A percentile compares a stretch with the other conserved stretches of the same genome.
Conservation (phyloP, 306 rosid species). For the Sesbania bispinosa region DNA sequence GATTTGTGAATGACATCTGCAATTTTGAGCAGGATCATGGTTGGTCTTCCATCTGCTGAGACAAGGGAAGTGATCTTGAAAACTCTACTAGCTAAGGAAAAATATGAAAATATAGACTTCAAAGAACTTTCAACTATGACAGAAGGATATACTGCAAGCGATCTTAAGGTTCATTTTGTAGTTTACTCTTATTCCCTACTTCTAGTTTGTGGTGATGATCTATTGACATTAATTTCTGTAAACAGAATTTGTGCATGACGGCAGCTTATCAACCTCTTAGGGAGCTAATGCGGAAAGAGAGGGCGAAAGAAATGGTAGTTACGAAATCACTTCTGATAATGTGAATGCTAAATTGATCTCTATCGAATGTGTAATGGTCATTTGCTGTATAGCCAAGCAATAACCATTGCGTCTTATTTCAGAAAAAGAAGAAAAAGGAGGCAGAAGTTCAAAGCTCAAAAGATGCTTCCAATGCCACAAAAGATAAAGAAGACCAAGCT, state of each 20-base stretch:
- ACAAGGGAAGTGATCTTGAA: constrained; percentile 70
- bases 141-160: constrained; percentile 92
- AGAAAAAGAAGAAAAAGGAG: constrained; percentile 74
- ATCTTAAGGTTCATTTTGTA: constrained; percentile 68
- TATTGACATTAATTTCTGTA: constrained; percentile 31
- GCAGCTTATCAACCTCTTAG: constrained; percentile 94
- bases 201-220: not conserved
- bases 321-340: not conserved
- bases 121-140: constrained; percentile 77
- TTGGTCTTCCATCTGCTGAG: constrained; percentile 76
- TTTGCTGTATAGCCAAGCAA: too few relatives aligned
- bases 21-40: constrained; percentile 58
- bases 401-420: constrained; percentile 11
- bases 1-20: constrained; percentile 14
- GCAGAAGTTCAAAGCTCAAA: constrained; percentile 48
- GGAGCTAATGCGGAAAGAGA: constrained; percentile 84
- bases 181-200: not conserved
- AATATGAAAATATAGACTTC: constrained; percentile 56
- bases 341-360: too few relatives aligned
- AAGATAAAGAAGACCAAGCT: constrained; percentile 53
- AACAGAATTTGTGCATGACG: constrained; percentile 85
- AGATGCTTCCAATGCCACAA: constrained; percentile 45
- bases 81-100: constrained; percentile 70
- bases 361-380: too few relatives aligned
- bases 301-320: constrained; percentile 69